A percentile compares a stretch with the other conserved stretches of the same genome.
Evolutionary conservation across 2,329 filamentous ascomycete species (phyloP).

Genomic region (Fusarium bactridioides): DNA sequence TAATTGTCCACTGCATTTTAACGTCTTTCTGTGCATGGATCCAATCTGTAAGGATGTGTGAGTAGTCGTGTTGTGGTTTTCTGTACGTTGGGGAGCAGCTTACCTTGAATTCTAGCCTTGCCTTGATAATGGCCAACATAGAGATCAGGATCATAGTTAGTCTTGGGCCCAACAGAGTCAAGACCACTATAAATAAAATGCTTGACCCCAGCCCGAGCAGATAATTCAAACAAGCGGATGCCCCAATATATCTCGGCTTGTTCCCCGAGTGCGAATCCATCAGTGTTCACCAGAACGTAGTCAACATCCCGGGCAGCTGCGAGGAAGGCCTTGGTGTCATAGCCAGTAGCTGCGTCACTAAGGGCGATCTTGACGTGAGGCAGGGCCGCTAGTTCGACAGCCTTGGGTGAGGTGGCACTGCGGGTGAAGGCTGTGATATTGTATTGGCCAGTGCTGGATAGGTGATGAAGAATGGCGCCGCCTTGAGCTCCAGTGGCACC

Average conservation of each 20-base stretch:
- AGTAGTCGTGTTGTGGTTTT: not conserved
- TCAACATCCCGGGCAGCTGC: fast-evolving
- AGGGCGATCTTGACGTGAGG: not conserved
- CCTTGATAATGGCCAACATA: not conserved
- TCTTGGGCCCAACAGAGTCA: not conserved
- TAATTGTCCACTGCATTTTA: not conserved
- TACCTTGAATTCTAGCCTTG: not conserved
- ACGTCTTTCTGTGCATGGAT: not conserved
- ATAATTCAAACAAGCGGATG: not conserved
- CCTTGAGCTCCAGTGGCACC: not conserved
- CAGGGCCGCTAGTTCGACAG: not conserved
- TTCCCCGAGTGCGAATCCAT: not conserved
- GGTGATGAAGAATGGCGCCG: not conserved
- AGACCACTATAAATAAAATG: not conserved
- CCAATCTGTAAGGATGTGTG: not conserved
- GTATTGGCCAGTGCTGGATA: not conserved
- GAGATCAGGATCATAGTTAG: not conserved
- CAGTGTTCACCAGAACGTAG: not conserved
- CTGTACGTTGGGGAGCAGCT: fast-evolving
- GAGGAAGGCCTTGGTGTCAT: not conserved
- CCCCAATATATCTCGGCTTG: not conserved
- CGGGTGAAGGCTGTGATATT: not conserved
- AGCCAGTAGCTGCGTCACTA: not conserved
- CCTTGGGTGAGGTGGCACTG: fast-evolving
- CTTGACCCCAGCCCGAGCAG: not conserved